Percentiles rank a stretch among this genome's conserved stretches.
phyloP scores from a whole-genome alignment of 176 grass and related monocot genomes.

The Hyparrhenia diplandra region DNA sequence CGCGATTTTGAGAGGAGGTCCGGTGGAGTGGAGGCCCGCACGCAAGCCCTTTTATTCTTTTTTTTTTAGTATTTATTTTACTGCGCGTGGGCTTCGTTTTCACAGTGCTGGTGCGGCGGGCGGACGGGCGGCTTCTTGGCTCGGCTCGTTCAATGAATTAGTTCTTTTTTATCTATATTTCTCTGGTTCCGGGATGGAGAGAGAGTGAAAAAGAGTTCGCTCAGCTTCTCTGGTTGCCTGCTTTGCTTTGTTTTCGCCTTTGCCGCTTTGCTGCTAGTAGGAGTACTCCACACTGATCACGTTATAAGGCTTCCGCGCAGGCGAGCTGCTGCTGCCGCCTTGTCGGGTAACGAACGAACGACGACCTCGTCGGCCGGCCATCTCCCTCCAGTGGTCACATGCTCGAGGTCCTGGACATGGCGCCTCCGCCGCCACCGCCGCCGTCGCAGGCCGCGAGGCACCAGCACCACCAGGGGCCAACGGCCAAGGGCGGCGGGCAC shows the following conservation, averaged over 20 bases:
- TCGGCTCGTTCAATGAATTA: not conserved
- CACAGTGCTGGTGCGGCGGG: too few species aligned
- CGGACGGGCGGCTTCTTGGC: too few species aligned
- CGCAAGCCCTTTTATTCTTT: too few species aligned
- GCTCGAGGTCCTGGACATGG: slow-evolving; percentile 63
- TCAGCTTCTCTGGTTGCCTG: not conserved
- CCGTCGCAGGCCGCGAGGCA: not conserved
- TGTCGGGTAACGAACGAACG: slow-evolving; percentile 40
- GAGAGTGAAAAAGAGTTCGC: too few species aligned
- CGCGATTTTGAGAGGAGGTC: too few species aligned
- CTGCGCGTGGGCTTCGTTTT: not conserved
- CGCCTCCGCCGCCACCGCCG: slow-evolving; percentile 19
- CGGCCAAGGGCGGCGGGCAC: not conserved
- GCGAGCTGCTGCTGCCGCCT: slow-evolving; percentile 16
- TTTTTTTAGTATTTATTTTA: too few species aligned
- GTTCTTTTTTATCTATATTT: too few species aligned
- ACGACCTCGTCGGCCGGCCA: not conserved
- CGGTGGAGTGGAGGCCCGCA: too few species aligned
- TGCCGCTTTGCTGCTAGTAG: not conserved
- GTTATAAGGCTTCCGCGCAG: slow-evolving; percentile 38
- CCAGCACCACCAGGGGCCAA: slow-evolving; percentile 13
- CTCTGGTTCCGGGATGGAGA: too few species aligned
- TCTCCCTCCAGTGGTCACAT: too few species aligned
- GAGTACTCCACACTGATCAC: slow-evolving; percentile 15
- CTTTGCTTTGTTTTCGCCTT: not conserved